Evolutionary conservation across 305 asterid species (phyloP).

Genomic region (Solanum hybrid): DNA sequence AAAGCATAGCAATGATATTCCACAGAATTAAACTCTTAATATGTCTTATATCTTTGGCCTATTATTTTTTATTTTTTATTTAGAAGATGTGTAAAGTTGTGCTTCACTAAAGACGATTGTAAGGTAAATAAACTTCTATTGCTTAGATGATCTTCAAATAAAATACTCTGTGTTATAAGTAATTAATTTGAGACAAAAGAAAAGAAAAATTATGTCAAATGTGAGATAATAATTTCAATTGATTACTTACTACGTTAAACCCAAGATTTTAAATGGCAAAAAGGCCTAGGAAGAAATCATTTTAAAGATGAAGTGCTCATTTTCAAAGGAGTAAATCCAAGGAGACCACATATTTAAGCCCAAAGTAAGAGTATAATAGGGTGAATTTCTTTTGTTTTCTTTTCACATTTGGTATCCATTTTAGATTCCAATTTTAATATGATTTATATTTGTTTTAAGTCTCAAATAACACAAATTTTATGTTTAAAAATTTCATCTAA

Average conservation of each 20-base stretch:
- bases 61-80: not conserved
- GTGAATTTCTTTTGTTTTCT: not conserved
- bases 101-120: not conserved
- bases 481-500: accelerated
- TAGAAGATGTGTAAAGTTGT: not conserved
- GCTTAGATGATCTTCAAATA: not conserved
- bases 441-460: not conserved
- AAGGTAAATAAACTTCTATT: not conserved
- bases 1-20: not conserved
- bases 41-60: not conserved
- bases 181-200: not conserved
- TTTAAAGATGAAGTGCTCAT: not conserved
- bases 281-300: not conserved
- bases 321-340: not conserved
- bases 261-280: not conserved
- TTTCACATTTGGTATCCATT: not conserved
- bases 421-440: not conserved
- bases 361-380: not conserved
- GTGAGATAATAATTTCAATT: not conserved
- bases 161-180: not conserved
- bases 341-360: not conserved
- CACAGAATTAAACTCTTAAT: not conserved
- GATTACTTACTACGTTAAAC: not conserved
- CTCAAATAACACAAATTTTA: not conserved
- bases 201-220: not conserved